Percentiles rank a stretch among this genome's conserved stretches.
Conservation (phyloP, 2,329 filamentous ascomycete species). For the Fusarium mundagurra region DNA sequence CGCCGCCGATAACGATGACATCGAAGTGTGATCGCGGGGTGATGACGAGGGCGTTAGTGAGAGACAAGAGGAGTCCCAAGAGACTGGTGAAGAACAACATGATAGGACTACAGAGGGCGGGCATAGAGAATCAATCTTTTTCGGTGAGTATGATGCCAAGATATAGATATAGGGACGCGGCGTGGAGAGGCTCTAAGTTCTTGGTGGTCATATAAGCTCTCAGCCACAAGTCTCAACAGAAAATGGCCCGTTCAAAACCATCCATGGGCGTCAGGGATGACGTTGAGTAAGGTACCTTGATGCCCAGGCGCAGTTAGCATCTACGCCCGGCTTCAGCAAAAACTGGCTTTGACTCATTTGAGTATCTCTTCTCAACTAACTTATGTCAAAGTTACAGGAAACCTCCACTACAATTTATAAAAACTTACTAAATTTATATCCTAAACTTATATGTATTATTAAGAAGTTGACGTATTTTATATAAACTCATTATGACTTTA, state of each 20-base stretch:
- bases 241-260: fast-evolving
- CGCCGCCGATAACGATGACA: constrained; percentile 66
- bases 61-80: constrained; percentile 22
- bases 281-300: not conserved
- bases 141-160: fast-evolving
- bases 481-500: not conserved
- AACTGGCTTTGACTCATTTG: fast-evolving
- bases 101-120: not conserved
- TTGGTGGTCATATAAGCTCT: not conserved
- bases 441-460: not conserved
- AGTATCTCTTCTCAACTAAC: not conserved
- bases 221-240: not conserved
- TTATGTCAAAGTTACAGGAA: not conserved
- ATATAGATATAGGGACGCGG: not conserved
- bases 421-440: no score
- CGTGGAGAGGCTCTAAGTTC: not conserved
- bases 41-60: constrained; percentile 9
- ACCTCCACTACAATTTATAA: not conserved
- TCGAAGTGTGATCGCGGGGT: constrained; percentile 55
- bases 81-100: constrained; percentile 32
- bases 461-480: fast-evolving
- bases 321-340: no score
- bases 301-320: no score
- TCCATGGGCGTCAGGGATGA: fast-evolving
- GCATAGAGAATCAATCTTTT: not conserved